Percentiles rank a stretch among this genome's conserved stretches.
These are phyloP conservation scores for Dactylorhiza incarnata DNA, from an alignment of 106 monocot genomes.

Conservation along the genomic window DNA sequence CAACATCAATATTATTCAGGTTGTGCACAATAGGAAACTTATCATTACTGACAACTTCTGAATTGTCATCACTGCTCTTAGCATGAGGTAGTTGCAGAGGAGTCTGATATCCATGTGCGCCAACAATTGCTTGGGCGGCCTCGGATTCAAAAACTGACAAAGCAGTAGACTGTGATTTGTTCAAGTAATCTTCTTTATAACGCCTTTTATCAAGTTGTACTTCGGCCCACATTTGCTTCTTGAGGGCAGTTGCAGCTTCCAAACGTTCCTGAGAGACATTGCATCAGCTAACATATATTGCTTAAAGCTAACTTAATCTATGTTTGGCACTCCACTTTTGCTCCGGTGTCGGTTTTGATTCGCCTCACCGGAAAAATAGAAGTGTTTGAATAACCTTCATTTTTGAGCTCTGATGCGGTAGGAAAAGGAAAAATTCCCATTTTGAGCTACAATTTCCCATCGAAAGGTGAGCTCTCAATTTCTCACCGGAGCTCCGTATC, in stretches of 20 bases:
- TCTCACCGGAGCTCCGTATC: too few relatives aligned
- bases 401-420: too few relatives aligned
- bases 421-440: too few relatives aligned
- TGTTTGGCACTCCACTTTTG: too few relatives aligned
- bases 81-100: constrained; percentile 27
- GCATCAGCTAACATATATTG: constrained; percentile 9
- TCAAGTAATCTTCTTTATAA: constrained; percentile 70
- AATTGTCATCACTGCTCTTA: constrained; percentile 35
- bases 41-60: constrained; percentile 21
- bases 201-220: constrained; percentile 93
- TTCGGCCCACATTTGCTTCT: constrained; percentile 99
- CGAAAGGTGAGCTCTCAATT: too few relatives aligned
- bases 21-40: constrained; percentile 24
- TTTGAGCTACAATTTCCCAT: too few relatives aligned
- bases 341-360: too few relatives aligned
- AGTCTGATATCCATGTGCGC: constrained; percentile 34
- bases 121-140: constrained; percentile 24
- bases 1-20: constrained; percentile 23
- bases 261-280: constrained; percentile 68
- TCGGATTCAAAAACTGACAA: constrained; percentile 41
- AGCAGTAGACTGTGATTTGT: constrained; percentile 52
- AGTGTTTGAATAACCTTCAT: too few relatives aligned
- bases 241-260: constrained; percentile 93
- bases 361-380: too few relatives aligned
- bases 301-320: too few relatives aligned